Evolutionary conservation across 202 grass and related monocot species (phyloP), one percentile per base, ranked within the genome.

Genomic region (Zoysia matrella): DNA sequence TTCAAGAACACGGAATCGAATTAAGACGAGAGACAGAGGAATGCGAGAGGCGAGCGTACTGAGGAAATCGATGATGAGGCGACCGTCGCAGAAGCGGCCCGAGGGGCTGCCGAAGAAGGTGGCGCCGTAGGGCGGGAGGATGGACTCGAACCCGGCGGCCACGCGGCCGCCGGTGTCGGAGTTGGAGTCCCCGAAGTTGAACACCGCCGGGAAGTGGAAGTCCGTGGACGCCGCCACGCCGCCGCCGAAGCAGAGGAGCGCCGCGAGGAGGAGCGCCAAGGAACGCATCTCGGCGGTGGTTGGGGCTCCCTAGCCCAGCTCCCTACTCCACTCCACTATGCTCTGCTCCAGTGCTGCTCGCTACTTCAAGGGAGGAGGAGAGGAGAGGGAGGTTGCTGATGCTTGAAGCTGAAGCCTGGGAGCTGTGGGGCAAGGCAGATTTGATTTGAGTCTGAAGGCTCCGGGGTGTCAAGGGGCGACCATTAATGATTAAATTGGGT

Each of bases 161-260:
- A 95, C 77, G 80, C 91, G 92, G 6, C 82, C 92, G 42, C 92
- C 96, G 9, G 96, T 98, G 85, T 98, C 96, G 72, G 96, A 95
- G 80, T 98, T 98, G 73, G 96, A 98, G 79, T 98, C 96, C 7
- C 96, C 96, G 80, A 98, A 98, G 84, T 98, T 98, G 90, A 98
- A 98, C 60, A 91, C 89, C 40, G 96, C 92, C 1, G 92, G 92
- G 74, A 83, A 91, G 76, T 85, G 51, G 68, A 98, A 95, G 62
- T 88, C 89, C 9, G 87, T 85, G 44, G 88, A 90, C 55, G 88
- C 88, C 42, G 41, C 62, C 40, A 36, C 88, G 9, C 55, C 14
- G 12, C 76, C 44, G 49, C 57, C 45, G 69, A 71, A n/a, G 86
- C 88, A 81, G 76, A 90, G 60, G 62, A 67, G 47, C 9, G 18